Base-by-base conservation (phyloP, 2,329 filamentous ascomycete genomes). In the Penicillium sp. region DNA sequence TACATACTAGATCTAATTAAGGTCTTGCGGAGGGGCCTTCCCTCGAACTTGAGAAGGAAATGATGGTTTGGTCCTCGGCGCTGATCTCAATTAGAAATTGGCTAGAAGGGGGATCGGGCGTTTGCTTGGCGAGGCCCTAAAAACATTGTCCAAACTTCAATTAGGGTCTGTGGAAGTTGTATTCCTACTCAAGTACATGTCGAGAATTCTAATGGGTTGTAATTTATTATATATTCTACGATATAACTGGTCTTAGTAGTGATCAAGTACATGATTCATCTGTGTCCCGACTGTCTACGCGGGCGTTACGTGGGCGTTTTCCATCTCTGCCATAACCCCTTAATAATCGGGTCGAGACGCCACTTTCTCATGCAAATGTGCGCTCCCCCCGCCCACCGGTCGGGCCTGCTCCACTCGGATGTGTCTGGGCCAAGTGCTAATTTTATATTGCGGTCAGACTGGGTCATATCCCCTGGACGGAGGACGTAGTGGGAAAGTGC, bases 311-410 rank as follows among this genome's bases (percentile, higher is more conserved):
- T 26, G 6, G 54, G 54, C 42, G 28, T 25, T 35, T 30, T n/a
- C 4, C n/a, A 35, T 33, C 11, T 16, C 33, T 30, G 13, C 8
- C 19, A 37, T 6, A 14, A 26, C 55, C 55, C 55, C 55, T 58
- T 52, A 58, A 58, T 59, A 52, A 60, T 60, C 52, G 52, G 45
- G 56, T 53, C 42, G 45, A 22, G 35, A 62, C 60, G 60, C 60
- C 60, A 62, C 60, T 54, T 14, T 5, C 22, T 3, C 19, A 35
- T 33, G 30, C 30, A 3, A 33, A 8, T 22, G 28, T 30, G 7
- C 22, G 7, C 6, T 2, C n/a, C 22, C 37, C 37, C 4, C 30
- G 7, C 6, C 11, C n/a, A 10, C 37, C 37, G 26, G 37, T 38
- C 25, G 38, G 33, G 13, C 19, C 40, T 52, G 42, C 46, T 52